These are phyloP conservation scores for Protea cynaroides DNA, from an alignment of 164 flowering plant genomes.

Conservation along the genomic window DNA sequence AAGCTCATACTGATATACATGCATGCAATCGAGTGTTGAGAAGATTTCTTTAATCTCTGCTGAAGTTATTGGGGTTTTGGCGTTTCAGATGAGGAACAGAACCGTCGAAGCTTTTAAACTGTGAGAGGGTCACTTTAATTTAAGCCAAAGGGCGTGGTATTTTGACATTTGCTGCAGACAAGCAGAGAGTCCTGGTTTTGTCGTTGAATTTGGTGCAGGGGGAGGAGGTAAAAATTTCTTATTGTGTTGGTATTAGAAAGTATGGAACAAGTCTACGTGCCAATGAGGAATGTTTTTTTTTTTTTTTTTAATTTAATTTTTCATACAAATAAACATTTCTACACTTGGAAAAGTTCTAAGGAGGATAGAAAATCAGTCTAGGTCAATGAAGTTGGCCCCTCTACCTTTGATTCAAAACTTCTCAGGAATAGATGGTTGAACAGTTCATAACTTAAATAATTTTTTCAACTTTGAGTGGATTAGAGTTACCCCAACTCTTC, in stretches of 20 bases:
- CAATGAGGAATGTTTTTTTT: too few species aligned
- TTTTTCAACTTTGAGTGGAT: neutral
- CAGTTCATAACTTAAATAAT: too few species aligned
- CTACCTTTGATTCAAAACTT: neutral
- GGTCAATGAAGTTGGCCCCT: neutral
- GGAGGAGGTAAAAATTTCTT: neutral
- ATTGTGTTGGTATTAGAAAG: neutral
- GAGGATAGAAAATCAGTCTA: neutral
- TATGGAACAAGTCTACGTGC: neutral
- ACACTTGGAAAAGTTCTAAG: too few species aligned
- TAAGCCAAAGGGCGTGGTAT: neutral
- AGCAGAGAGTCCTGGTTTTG: neutral
- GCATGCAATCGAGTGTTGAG: too few species aligned
- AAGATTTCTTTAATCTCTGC: too few species aligned
- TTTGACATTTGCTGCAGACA: neutral
- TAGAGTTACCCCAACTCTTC: too few species aligned
- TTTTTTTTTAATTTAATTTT: too few species aligned
- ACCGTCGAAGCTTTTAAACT: too few species aligned
- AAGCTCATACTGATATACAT: too few species aligned
- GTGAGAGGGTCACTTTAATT: neutral
- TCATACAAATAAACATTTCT: too few species aligned
- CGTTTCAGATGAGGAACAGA: too few species aligned
- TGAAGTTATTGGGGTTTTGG: too few species aligned
- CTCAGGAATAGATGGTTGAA: neutral
- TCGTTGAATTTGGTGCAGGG: neutral